Conservation (phyloP, 352 stramenopile genomes). For the Globisporangium splendens region DNA sequence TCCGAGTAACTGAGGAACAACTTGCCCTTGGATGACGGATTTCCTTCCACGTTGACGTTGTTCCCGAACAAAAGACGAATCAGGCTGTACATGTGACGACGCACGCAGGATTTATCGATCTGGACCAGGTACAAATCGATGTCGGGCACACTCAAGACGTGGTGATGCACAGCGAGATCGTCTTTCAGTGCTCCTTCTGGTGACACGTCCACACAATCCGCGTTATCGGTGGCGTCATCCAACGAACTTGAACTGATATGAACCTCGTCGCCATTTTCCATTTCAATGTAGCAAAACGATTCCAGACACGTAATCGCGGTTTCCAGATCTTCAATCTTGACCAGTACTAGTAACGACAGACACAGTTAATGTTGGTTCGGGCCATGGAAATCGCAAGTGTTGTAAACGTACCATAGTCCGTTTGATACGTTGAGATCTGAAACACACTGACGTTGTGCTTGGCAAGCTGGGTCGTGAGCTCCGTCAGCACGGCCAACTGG, state of each 20-base stretch:
- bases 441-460: constrained; percentile 52
- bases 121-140: constrained; percentile 55
- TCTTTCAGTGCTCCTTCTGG: constrained; percentile 2
- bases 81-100: constrained; percentile 52
- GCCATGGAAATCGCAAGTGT: background rate
- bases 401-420: constrained; percentile 49
- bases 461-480: constrained; percentile 57
- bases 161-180: constrained; percentile 33
- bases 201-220: background rate
- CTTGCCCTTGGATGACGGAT: constrained; percentile 11
- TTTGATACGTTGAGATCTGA: constrained; percentile 74
- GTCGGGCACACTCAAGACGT: constrained; percentile 52
- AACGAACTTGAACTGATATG: background rate
- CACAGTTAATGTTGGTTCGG: too few species aligned
- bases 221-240: background rate
- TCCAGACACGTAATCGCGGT: constrained; percentile 38
- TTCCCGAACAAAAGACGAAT: constrained; percentile 48
- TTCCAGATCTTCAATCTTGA: constrained; percentile 57
- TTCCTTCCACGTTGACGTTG: background rate
- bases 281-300: constrained; percentile 55
- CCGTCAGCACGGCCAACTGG: constrained; percentile 51
- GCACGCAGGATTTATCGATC: constrained; percentile 37
- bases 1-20: constrained; percentile 64
- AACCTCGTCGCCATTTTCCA: constrained; percentile 34
- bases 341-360: constrained; percentile 27